Conservation (phyloP, 2,329 filamentous ascomycete genomes). For the Aspergillus brunneoviolaceus region DNA sequence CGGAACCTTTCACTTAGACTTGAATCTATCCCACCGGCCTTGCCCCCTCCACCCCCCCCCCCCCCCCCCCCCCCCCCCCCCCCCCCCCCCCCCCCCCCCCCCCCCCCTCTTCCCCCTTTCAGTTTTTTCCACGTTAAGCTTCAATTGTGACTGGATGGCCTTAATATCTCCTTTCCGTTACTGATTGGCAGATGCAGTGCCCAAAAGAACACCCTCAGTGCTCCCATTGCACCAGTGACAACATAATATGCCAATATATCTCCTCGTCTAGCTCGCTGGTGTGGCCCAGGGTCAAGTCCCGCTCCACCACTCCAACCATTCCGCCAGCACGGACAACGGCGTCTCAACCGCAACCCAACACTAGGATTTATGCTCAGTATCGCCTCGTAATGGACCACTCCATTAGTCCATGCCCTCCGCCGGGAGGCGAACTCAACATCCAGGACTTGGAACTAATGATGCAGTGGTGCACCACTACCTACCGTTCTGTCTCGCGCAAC, state of each 20-base stretch:
- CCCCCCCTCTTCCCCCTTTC: neutral
- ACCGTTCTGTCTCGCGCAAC: conserved; percentile 31
- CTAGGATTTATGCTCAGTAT: conserved; percentile 8
- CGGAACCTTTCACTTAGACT: neutral
- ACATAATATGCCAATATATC: conserved; percentile 18
- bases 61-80: neutral
- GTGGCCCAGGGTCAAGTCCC: conserved; percentile 16
- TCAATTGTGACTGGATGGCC: neutral
- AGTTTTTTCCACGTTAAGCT: neutral
- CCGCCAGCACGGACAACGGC: conserved; percentile 3
- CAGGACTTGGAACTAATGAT: conserved; percentile 37
- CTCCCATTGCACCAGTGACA: conserved; percentile 16
- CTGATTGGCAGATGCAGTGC: conserved; percentile 17
- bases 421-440: conserved; percentile 20
- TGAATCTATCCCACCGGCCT: neutral
- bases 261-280: conserved; percentile 11
- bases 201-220: conserved; percentile 18
- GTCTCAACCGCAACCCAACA: conserved; percentile 14
- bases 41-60: neutral
- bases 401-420: neutral
- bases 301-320: conserved; percentile 12
- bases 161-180: conserved; percentile 2
- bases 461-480: conserved; percentile 37
- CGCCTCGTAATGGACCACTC: conserved; percentile 11
- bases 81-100: neutral